Conservation (phyloP, 1,284 basidiomycete genomes). For the Trichosporon asahii region DNA sequence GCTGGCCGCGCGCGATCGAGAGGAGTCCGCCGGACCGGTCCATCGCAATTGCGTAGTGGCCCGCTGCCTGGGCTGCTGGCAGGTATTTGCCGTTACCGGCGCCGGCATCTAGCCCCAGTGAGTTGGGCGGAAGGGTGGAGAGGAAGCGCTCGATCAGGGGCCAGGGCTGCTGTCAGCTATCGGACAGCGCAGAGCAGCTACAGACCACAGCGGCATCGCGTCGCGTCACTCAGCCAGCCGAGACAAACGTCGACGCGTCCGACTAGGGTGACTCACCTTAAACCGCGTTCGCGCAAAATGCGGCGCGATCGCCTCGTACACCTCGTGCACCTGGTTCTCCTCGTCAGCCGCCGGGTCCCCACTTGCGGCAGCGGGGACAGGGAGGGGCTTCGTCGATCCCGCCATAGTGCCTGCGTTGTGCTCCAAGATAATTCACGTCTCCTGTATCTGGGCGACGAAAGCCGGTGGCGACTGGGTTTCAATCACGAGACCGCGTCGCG, state of each 20-base stretch:
- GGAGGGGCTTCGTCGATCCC: slow-evolving; percentile 29
- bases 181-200: no score
- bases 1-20: slow-evolving; percentile 64
- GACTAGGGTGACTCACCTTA: slow-evolving; percentile 62
- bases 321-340: slow-evolving; percentile 61
- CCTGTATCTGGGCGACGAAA: not conserved
- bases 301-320: slow-evolving; percentile 86
- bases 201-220: no score
- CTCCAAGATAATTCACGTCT: not conserved
- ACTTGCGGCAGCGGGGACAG: slow-evolving; percentile 24
- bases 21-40: slow-evolving; percentile 76
- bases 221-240: not conserved
- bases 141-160: slow-evolving; percentile 85
- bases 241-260: not conserved
- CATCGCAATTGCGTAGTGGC: slow-evolving; percentile 64
- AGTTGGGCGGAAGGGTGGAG: slow-evolving; percentile 66
- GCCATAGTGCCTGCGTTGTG: not conserved
- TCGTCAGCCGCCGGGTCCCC: slow-evolving; percentile 33
- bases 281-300: slow-evolving; percentile 93
- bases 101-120: slow-evolving; percentile 87
- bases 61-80: slow-evolving; percentile 56
- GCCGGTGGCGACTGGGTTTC: not conserved
- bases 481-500: not conserved
- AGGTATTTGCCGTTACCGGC: slow-evolving; percentile 98
- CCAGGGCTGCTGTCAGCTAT: slow-evolving; percentile 70